Evolutionary conservation across 805 yeast species (phyloP).

Genomic region (Zygosaccharomyces lentus): DNA sequence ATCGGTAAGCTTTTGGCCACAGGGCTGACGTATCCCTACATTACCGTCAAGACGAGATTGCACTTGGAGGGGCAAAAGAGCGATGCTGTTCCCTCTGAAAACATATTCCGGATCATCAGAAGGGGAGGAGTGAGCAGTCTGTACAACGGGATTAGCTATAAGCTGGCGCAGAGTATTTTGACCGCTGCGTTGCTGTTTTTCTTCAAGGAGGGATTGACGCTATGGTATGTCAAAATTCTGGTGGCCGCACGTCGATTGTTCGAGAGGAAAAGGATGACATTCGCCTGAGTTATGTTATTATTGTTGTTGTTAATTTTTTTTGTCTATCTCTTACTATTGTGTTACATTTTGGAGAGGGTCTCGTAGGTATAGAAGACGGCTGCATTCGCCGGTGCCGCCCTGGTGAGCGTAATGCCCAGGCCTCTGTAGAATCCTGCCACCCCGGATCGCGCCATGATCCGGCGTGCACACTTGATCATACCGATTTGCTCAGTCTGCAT

Average conservation of each 20-base stretch:
- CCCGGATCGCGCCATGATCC: slow-evolving; percentile 52
- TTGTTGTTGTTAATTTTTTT: neutral
- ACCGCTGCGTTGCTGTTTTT: slow-evolving; percentile 89
- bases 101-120: slow-evolving; percentile 50
- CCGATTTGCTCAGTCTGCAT: slow-evolving; percentile 51
- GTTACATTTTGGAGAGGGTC: slow-evolving; percentile 30
- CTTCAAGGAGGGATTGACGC: slow-evolving; percentile 80
- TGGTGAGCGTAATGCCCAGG: slow-evolving; percentile 68
- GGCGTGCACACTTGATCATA: slow-evolving; percentile 43
- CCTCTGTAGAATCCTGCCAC: slow-evolving; percentile 75
- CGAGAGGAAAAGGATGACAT: slow-evolving; percentile 3
- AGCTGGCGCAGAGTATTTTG: slow-evolving; percentile 74
- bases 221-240: slow-evolving; percentile 52
- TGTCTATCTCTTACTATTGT: slow-evolving; percentile 1
- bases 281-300: neutral
- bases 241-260: slow-evolving; percentile 31
- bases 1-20: slow-evolving; percentile 89
- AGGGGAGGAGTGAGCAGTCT: slow-evolving; percentile 74
- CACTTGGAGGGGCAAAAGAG: slow-evolving; percentile 53
- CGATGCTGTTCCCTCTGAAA: slow-evolving; percentile 13
- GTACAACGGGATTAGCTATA: slow-evolving; percentile 76
- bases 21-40: slow-evolving; percentile 82
- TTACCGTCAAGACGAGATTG: slow-evolving; percentile 84
- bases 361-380: slow-evolving; percentile 80
- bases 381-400: slow-evolving; percentile 90